Percentiles rank a stretch among this genome's conserved stretches.
Evolutionary conservation across 2,329 filamentous ascomycete species (phyloP).

Genomic region (Aureobasidium sp.): DNA sequence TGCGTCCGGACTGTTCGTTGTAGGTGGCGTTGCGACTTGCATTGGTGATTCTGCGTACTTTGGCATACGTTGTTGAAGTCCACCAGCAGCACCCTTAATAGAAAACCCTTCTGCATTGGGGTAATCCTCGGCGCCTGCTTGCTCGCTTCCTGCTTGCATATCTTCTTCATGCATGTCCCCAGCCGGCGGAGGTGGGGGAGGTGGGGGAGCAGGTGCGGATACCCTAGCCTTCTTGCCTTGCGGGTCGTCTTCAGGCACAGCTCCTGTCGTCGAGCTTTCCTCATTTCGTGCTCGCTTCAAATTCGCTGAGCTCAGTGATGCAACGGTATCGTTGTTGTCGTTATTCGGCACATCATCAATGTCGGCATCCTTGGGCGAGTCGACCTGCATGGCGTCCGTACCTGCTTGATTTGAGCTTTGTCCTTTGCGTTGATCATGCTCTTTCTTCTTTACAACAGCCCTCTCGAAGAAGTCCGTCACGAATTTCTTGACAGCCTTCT

Average conservation of each 20-base stretch:
- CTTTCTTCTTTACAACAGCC: slow-evolving; percentile 68
- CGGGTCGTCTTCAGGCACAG: slow-evolving; percentile 29
- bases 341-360: slow-evolving; percentile 24
- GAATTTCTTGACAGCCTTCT: slow-evolving; percentile 73
- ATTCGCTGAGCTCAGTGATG: slow-evolving; percentile 17
- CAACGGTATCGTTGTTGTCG: background rate
- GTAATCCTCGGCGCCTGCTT: slow-evolving; percentile 8
- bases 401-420: slow-evolving; percentile 39
- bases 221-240: slow-evolving; percentile 26
- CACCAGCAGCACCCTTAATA: slow-evolving; percentile 22
- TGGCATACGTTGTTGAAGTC: slow-evolving; percentile 18
- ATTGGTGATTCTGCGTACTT: slow-evolving; percentile 23
- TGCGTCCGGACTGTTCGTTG: slow-evolving; percentile 31
- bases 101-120: slow-evolving; percentile 22
- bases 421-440: slow-evolving; percentile 58
- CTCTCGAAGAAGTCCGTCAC: slow-evolving; percentile 83
- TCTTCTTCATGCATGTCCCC: slow-evolving; percentile 14
- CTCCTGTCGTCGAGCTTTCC: slow-evolving; percentile 23
- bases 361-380: slow-evolving; percentile 24
- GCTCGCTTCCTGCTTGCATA: background rate
- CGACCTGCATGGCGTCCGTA: slow-evolving; percentile 23
- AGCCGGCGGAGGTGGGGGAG: slow-evolving; percentile 35
- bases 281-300: slow-evolving; percentile 25
- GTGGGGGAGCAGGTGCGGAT: slow-evolving; percentile 27
- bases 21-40: slow-evolving; percentile 40